Evolutionary conservation across 805 yeast genomes (phyloP), one percentile per base, ranked within the genome.

Genomic region (Kodamaea hsintzibuensis): DNA sequence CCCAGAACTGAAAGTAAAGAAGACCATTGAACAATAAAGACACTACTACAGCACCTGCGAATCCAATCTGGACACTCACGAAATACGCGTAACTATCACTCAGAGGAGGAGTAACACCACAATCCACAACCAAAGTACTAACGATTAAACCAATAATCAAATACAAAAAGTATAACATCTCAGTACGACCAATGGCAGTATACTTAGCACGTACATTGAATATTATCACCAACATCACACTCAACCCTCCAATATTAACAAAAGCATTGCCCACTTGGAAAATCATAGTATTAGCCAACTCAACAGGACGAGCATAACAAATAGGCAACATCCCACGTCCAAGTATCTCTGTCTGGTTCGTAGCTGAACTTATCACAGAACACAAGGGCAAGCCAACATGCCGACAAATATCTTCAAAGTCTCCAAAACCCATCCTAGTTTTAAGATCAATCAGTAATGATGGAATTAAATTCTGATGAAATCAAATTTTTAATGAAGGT

Each of bases 141-240:
- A 88, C 78, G 5, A 83, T 79, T 58, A 88, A 77, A 1, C 82
- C 75, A 33, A 86, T 73, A 57, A 80, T 78, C 42, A 82, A 63
- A 69, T 86, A 84, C 69, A 85, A 86, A 64, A 89, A 86, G 60
- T 81, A 82, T 51, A 90, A 70, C 85, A 91, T 88, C 66, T 95
- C 99, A 10, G 84, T 78, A 56, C 98, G 79, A 3, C 98, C 98
- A 55, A 95, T 92, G 10, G 98, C 98, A 0, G 99, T 95, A 67
- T 89, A 92, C 74, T 93, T 91, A 55, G 86, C 77, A 66, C 92
- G 79, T 44, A 92, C 84, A 61, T 88, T 86, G 74, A 85, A 89
- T 10, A 91, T 76, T 52, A 92, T 88, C 61, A 91, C 80, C 49
- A 86, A 74, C 38, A 88, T 58, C 42, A 90, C 80, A 6, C 81